These are phyloP conservation scores for Skeletonema grethae DNA, from an alignment of 108 stramenopile genomes.

Conservation along the genomic window DNA sequence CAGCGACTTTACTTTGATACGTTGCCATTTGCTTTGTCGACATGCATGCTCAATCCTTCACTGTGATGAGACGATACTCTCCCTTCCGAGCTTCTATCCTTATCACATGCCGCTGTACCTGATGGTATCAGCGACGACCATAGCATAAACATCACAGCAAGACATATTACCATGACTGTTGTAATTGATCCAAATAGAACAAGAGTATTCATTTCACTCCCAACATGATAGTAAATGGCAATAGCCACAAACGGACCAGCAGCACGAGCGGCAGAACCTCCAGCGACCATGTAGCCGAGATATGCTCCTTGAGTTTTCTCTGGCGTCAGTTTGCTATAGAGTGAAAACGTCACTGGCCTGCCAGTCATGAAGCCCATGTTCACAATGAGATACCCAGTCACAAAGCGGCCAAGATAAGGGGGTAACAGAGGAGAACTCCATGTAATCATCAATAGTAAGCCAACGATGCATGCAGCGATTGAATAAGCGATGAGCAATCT, in stretches of 20 bases:
- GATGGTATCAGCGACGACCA: background rate
- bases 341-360: constrained; percentile 18
- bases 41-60: constrained; percentile 6
- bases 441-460: constrained; percentile 7
- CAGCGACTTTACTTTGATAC: background rate
- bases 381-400: constrained; percentile 12
- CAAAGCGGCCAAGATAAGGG: constrained; percentile 9
- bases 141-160: background rate
- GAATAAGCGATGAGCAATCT: constrained; percentile 11
- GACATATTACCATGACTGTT: constrained; percentile 8
- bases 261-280: constrained; percentile 13
- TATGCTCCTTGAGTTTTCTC: constrained; percentile 14
- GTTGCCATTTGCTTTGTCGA: constrained; percentile 5
- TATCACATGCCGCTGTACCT: background rate
- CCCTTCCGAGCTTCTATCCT: background rate
- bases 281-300: constrained; percentile 27
- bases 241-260: constrained; percentile 17
- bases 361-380: constrained; percentile 30
- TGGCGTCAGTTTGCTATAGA: constrained; percentile 21
- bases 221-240: constrained; percentile 5
- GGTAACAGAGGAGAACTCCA: constrained; percentile 9
- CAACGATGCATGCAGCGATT: constrained; percentile 6
- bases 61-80: background rate
- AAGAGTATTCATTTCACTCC: background rate
- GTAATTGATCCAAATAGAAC: constrained; percentile 5